Evolutionary conservation across 495 filamentous ascomycete genomes (phyloP).

Genomic region (Hypoxylon perforatum): DNA sequence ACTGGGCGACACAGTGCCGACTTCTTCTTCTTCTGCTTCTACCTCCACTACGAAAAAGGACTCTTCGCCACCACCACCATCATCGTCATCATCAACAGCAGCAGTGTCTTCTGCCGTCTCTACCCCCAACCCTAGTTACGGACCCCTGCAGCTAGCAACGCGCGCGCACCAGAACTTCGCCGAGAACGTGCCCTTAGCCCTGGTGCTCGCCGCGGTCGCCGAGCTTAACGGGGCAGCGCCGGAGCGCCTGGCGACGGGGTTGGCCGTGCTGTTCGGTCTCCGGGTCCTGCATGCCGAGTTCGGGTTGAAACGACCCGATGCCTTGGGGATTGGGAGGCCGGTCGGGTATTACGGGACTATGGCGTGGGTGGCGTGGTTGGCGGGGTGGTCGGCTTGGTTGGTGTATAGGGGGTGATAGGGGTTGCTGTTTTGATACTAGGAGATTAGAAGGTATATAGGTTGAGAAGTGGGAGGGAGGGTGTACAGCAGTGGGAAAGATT

Average conservation of each 20-base stretch:
- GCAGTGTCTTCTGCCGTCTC: neutral
- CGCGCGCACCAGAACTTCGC: conserved; percentile 54
- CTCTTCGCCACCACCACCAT: neutral
- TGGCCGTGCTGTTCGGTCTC: conserved; percentile 48
- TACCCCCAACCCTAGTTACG: conserved; percentile 34
- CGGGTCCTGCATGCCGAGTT: conserved; percentile 55
- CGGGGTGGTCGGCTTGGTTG: conserved; percentile 46
- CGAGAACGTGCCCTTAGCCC: conserved; percentile 51
- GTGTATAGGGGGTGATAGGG: conserved; percentile 15
- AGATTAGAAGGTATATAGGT: no score
- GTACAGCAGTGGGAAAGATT: neutral
- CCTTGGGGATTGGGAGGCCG: conserved; percentile 45
- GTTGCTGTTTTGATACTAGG: no score
- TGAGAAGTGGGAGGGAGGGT: no score
- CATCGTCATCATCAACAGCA: neutral
- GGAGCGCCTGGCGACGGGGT: conserved; percentile 40
- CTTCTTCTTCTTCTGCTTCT: no score
- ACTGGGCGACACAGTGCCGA: conserved; percentile 8
- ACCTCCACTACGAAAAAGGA: no score
- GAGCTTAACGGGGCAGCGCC: conserved; percentile 55
- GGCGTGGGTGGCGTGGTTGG: conserved; percentile 47
- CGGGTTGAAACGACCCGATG: conserved; percentile 43
- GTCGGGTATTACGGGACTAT: conserved; percentile 50
- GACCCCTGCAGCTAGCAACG: conserved; percentile 42
- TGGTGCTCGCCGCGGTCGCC: conserved; percentile 39